These are phyloP conservation scores for Candida nemodendra DNA, from an alignment of 805 yeast genomes.

Conservation along the genomic window DNA sequence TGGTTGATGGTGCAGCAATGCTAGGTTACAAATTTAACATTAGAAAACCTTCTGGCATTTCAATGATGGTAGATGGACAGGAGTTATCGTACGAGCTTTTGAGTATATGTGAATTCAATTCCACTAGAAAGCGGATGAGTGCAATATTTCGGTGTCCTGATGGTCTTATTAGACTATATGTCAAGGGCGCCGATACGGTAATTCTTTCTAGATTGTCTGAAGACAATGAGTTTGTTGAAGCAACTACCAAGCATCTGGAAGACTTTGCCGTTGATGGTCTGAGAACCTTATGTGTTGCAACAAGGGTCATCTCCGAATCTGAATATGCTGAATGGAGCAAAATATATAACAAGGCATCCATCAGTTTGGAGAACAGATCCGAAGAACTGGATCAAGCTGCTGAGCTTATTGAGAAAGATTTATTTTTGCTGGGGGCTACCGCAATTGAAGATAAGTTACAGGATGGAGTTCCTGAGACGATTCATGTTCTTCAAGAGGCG, in stretches of 20 bases:
- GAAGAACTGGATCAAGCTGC: conserved; percentile 85
- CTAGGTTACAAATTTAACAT: conserved; percentile 82
- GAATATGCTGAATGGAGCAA: conserved; percentile 75
- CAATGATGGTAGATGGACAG: conserved; percentile 55
- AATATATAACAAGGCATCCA: conserved; percentile 74
- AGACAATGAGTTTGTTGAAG: conserved; percentile 74
- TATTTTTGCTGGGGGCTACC: conserved; percentile 89
- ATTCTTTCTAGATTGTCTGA: conserved; percentile 78
- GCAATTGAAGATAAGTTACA: conserved; percentile 98
- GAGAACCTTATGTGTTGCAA: conserved; percentile 90
- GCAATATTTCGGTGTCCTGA: conserved; percentile 93
- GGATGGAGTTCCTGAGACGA: conserved; percentile 98
- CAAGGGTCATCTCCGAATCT: conserved; percentile 71
- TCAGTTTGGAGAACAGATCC: conserved; percentile 72
- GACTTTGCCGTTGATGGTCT: conserved; percentile 96
- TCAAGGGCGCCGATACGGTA: conserved; percentile 98
- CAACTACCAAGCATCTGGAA: conserved; percentile 84
- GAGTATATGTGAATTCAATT: conserved; percentile 93
- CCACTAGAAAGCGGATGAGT: conserved; percentile 97
- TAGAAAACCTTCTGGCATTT: conserved; percentile 81
- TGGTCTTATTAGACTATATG: conserved; percentile 81
- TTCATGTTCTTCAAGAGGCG: conserved; percentile 91
- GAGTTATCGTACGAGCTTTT: conserved; percentile 69
- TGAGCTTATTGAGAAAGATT: conserved; percentile 76
- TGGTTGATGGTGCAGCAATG: conserved; percentile 93